Evolutionary conservation across 2,329 filamentous ascomycete species (phyloP), one percentile per base, ranked within the genome.

Genomic region (Colletotrichum magnum): DNA sequence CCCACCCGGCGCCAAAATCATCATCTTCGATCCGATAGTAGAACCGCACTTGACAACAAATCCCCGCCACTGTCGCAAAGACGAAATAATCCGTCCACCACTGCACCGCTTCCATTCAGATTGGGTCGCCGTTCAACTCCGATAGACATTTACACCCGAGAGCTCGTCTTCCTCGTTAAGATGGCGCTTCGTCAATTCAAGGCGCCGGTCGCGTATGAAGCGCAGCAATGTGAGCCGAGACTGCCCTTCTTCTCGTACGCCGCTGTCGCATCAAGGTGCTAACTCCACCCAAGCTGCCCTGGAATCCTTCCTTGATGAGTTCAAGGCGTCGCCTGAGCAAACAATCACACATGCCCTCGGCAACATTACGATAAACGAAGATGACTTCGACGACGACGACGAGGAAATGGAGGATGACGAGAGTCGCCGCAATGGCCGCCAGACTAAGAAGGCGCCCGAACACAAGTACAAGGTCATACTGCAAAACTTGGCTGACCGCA

Each of bases 341-440:
- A 88, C 92, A 69, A 90, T 97, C 73, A 90, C 93, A 47, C 92
- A 95, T 78, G 94, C 94, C 52, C 88, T 99, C 56, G 90, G 94
- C 74, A 90, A 92, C 73, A 90, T 99, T 75, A 93, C 93, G 77
- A 93, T 99, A 72, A 92, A 94, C 79, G 95, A 94, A 77, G 92
- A 97, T 81, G 93, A 92, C 74, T 87, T 93, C 50, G 94, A 92
- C 80, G 95, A 97, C 80, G 95, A 97, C 76, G 94, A 97, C 76
- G 94, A 98, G 76, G 93, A 97, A 77, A 94, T 97, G 90, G 94
- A 97, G 78, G 92, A 95, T 75, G 88, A 90, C 71, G 91, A 93
- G 71, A 89, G 89, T 61, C 83, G 79, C 70, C 58, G 61, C n/a
- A 70, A 51, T 24, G 86, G 84, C 24, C 85, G 81, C 60, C 82